These are phyloP conservation scores for Alternaria brassicae DNA, from an alignment of 2,329 filamentous ascomycete species.

Conservation along the genomic window DNA sequence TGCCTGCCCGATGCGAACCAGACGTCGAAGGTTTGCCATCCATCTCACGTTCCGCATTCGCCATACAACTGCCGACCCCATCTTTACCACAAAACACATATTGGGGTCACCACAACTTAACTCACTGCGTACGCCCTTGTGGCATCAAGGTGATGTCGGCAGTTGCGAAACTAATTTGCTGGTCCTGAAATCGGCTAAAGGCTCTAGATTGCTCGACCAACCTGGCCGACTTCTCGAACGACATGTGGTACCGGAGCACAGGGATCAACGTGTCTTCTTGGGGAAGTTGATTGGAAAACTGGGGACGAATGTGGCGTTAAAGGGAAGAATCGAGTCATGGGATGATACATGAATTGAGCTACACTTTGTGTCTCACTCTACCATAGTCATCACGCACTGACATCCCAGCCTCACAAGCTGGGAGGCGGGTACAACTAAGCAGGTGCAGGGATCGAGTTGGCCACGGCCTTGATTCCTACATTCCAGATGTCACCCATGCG, in stretches of 20 bases:
- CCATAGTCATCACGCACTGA: not conserved
- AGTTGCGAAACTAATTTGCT: constrained; percentile 19
- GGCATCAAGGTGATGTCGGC: constrained; percentile 8
- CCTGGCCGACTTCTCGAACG: not conserved
- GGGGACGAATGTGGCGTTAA: not conserved
- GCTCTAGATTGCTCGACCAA: constrained; percentile 24
- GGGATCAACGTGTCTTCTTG: constrained; percentile 4
- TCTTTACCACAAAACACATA: constrained; percentile 1
- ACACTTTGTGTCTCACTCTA: not conserved
- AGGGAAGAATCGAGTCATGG: not conserved
- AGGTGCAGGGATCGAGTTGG: constrained; percentile 3
- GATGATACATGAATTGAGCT: not conserved
- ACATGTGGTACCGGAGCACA: constrained; percentile 7
- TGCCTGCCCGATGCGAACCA: not conserved
- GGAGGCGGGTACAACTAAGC: not conserved
- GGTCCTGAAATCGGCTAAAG: constrained; percentile 20
- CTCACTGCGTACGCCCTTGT: not conserved
- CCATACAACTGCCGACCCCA: constrained; percentile 4
- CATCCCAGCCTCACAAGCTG: not conserved
- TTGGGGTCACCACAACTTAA: constrained; percentile 2
- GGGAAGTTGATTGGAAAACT: not conserved
- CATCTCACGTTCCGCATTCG: not conserved
- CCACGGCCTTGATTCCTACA: constrained; percentile 19
- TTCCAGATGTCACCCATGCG: constrained; percentile 43
- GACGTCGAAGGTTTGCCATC: not conserved